phyloP scores from a whole-genome alignment of 1,139 yeast genomes.

The Nakaseomyces bracarensis region DNA sequence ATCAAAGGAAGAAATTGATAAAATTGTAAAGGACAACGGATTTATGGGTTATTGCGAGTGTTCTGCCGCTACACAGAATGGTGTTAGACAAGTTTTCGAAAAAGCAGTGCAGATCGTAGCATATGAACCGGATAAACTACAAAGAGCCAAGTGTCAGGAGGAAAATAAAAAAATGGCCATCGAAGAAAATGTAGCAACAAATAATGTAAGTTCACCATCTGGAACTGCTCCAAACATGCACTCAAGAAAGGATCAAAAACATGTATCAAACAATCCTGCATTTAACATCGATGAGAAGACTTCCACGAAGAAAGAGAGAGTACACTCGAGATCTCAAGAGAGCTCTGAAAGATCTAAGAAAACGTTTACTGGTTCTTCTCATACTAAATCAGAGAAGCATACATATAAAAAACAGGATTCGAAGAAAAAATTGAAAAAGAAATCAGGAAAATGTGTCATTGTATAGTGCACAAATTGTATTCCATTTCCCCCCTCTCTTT shows the following conservation, averaged over 20 bases:
- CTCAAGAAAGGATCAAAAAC: background rate
- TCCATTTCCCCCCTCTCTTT: background rate
- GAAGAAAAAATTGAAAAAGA: conserved; percentile 1
- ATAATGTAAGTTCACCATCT: too few relatives aligned
- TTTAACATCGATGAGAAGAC: background rate
- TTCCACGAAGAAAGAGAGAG: background rate
- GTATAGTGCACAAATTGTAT: background rate
- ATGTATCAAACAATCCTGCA: background rate
- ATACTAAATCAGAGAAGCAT: background rate
- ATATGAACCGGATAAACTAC: conserved; percentile 40
- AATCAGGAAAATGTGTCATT: conserved; percentile 2
- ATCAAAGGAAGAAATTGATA: conserved; percentile 51
- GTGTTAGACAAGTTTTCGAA: conserved; percentile 76
- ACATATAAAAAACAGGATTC: background rate
- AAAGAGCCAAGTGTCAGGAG: conserved; percentile 9
- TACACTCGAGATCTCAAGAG: background rate
- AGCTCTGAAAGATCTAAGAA: background rate
- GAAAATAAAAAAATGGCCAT: conserved; percentile 9
- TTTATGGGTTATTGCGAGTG: conserved; percentile 78
- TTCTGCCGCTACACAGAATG: conserved; percentile 87
- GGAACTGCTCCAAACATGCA: conserved; percentile 1
- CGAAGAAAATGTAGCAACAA: conserved; percentile 13
- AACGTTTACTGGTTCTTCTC: background rate
- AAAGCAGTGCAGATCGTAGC: conserved; percentile 68
- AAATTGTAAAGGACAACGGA: conserved; percentile 62